Evolutionary conservation across 2,329 filamentous ascomycete species (phyloP).

Genomic region (Colletotrichum shisoi): DNA sequence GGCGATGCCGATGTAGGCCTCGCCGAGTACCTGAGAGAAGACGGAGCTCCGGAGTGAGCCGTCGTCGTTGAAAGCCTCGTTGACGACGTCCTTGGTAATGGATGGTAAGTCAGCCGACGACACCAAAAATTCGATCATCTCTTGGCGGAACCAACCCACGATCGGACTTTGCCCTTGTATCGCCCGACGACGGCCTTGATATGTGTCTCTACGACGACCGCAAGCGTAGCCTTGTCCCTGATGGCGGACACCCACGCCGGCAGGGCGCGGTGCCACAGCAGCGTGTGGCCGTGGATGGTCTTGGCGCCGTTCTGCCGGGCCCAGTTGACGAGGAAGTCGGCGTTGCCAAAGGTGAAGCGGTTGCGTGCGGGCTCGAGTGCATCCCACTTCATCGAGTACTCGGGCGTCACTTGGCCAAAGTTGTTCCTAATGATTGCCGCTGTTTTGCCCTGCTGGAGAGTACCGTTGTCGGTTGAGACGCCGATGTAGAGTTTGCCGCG

Average conservation of each 20-base stretch:
- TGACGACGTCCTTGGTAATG: constrained; percentile 63
- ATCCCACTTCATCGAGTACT: constrained; percentile 78
- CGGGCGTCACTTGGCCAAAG: constrained; percentile 71
- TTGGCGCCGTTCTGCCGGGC: constrained; percentile 63
- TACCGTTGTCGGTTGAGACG: constrained; percentile 62
- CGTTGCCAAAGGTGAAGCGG: constrained; percentile 62
- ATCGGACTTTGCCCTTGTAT: constrained; percentile 70
- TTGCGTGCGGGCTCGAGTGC: constrained; percentile 58
- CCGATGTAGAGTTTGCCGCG: constrained; percentile 73
- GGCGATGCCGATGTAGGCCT: constrained; percentile 73
- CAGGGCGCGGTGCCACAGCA: constrained; percentile 69
- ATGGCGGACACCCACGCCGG: constrained; percentile 67
- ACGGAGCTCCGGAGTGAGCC: constrained; percentile 66
- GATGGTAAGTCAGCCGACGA: not conserved
- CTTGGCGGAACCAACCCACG: constrained; percentile 54
- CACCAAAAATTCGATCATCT: fast-evolving
- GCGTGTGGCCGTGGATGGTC: constrained; percentile 70
- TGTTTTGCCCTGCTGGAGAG: constrained; percentile 59
- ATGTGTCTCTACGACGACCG: constrained; percentile 65
- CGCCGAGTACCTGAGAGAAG: constrained; percentile 73
- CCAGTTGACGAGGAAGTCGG: constrained; percentile 68
- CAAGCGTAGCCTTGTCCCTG: constrained; percentile 61
- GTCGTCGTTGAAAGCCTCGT: constrained; percentile 70
- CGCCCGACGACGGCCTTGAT: constrained; percentile 64
- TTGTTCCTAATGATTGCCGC: constrained; percentile 64